Conservation (phyloP, 352 stramenopile species). For the Blastocystis sp. region DNA sequence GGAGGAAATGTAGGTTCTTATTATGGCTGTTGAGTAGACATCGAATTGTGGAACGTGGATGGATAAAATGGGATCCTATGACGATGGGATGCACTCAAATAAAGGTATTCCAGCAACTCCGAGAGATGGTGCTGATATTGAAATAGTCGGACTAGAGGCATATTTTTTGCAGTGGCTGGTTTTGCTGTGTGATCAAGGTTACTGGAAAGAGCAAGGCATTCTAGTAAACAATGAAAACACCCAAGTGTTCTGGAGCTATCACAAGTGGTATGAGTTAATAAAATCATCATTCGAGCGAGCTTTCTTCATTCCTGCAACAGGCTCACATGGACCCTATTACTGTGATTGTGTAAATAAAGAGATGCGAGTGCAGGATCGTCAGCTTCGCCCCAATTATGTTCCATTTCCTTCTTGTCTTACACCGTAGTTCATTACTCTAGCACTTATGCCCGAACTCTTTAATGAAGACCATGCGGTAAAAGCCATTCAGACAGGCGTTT, state of each 20-base stretch:
- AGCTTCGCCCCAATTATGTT: constrained; percentile 59
- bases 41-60: constrained; percentile 65
- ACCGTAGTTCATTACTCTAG: constrained; percentile 22
- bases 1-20: constrained; percentile 48
- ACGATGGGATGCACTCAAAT: constrained; percentile 13
- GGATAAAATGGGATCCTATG: constrained; percentile 63
- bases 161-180: constrained; percentile 6
- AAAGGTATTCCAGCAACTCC: constrained; percentile 62
- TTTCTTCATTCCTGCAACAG: background rate
- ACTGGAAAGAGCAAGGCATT: background rate
- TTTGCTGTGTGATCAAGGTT: background rate
- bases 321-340: background rate
- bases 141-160: constrained; percentile 51
- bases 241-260: background rate
- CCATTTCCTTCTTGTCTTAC: background rate
- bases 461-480: background rate
- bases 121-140: constrained; percentile 60
- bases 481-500: constrained; percentile 3
- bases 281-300: background rate
- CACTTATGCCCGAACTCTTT: constrained; percentile 50
- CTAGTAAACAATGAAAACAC: background rate
- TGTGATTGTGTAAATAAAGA: background rate
- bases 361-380: background rate
- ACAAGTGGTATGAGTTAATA: background rate
- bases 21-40: background rate